phyloP scores from a whole-genome alignment of 306 rosid species.

The Glycine latifolia region DNA sequence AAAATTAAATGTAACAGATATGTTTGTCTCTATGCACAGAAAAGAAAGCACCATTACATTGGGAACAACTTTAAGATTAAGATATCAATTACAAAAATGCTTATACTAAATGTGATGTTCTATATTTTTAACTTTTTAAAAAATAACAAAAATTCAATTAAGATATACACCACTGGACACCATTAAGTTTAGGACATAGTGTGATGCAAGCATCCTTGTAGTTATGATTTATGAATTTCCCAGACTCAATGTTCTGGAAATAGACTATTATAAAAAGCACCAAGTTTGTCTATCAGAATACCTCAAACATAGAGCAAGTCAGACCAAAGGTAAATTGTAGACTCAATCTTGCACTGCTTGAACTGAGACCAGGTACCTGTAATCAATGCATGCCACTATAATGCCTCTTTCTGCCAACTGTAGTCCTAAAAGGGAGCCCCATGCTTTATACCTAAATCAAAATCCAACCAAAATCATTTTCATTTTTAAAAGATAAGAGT shows the following conservation, averaged over 20 bases:
- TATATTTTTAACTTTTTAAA: not conserved
- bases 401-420: conserved; percentile 90
- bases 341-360: conserved; percentile 54
- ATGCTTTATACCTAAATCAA: conserved; percentile 88
- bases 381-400: conserved; percentile 90
- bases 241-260: conserved; percentile 28
- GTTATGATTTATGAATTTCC: conserved; percentile 32
- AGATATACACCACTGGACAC: conserved; percentile 10
- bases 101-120: not conserved
- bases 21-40: not conserved
- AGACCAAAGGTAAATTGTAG: conserved; percentile 48
- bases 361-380: conserved; percentile 79
- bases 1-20: not conserved
- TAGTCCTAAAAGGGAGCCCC: conserved; percentile 93
- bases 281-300: conserved; percentile 49
- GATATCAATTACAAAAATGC: not conserved
- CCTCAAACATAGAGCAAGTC: conserved; percentile 49
- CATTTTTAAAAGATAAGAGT: conserved; percentile 34
- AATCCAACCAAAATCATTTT: conserved; percentile 48
- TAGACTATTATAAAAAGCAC: conserved; percentile 24
- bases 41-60: conserved; percentile 7
- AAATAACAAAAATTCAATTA: conserved; percentile 32
- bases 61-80: conserved; percentile 13
- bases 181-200: conserved; percentile 22
- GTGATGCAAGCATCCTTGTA: conserved; percentile 6